A percentile compares a stretch with the other conserved stretches of the same genome.
phyloP scores from a whole-genome alignment of 306 rosid species.

The Vigna trinervia region DNA sequence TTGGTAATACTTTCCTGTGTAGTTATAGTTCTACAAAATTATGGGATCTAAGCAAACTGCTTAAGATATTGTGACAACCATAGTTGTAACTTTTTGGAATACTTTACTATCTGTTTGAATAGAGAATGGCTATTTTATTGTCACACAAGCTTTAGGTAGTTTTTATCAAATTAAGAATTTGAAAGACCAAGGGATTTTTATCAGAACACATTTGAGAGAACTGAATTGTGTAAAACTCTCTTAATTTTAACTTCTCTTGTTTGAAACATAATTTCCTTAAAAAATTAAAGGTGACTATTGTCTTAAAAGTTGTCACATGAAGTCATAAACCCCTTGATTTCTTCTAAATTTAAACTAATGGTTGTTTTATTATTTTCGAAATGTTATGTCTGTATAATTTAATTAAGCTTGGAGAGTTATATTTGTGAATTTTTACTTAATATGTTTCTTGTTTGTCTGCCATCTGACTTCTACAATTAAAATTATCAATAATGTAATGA shows the following conservation, averaged over 20 bases:
- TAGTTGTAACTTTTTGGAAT: background rate
- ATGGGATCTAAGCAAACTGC: background rate
- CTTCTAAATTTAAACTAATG: background rate
- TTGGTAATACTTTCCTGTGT: background rate
- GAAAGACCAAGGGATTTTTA: background rate
- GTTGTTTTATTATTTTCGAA: conserved; percentile 11
- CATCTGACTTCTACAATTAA: background rate
- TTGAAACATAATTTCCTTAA: conserved; percentile 15
- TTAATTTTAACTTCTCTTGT: background rate
- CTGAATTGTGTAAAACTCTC: no score
- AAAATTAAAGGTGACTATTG: background rate
- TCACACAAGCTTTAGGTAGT: conserved; percentile 16
- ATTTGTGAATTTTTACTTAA: background rate
- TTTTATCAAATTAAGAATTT: background rate
- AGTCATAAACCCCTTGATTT: background rate
- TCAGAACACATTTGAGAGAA: background rate
- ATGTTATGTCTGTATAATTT: background rate
- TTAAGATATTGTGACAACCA: background rate
- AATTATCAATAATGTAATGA: background rate
- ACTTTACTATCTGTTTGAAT: conserved; percentile 4
- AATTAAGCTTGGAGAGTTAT: background rate
- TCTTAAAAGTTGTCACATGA: background rate
- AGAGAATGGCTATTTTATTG: background rate
- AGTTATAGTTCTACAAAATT: background rate
- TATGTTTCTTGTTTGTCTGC: background rate